These are phyloP conservation scores for Schizophyllum amplum DNA, from an alignment of 1,284 basidiomycete species.

Conservation along the genomic window DNA sequence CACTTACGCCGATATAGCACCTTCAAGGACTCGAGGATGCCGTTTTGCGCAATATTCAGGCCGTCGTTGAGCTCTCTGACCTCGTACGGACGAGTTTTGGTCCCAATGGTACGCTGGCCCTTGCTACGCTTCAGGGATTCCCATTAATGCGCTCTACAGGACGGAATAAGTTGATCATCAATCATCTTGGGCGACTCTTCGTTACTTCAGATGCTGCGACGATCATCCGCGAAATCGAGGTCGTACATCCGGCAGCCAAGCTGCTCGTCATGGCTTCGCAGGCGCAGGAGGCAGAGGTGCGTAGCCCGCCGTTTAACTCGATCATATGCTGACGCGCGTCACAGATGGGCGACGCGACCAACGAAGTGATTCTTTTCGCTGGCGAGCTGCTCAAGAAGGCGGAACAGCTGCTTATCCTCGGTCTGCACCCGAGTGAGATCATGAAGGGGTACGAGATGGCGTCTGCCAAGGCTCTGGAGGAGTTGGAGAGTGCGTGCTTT, in stretches of 20 bases:
- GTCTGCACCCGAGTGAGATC: conserved; percentile 92
- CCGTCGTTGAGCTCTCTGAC: conserved; percentile 89
- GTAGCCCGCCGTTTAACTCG: conserved; percentile 15
- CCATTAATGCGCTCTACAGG: conserved; percentile 39
- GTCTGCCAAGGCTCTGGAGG: conserved; percentile 76
- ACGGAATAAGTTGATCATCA: conserved; percentile 93
- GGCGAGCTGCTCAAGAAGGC: conserved; percentile 95
- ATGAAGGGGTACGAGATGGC: conserved; percentile 96
- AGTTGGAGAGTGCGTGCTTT: conserved; percentile 81
- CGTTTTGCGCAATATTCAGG: conserved; percentile 91
- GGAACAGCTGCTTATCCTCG: conserved; percentile 91
- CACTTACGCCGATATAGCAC: conserved; percentile 40
- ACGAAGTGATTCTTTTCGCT: conserved; percentile 91
- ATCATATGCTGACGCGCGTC: conserved; percentile 5
- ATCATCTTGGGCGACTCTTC: conserved; percentile 92
- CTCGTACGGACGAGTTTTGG: conserved; percentile 96
- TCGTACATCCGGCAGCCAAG: conserved; percentile 97
- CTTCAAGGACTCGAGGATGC: conserved; percentile 90
- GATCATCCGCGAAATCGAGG: conserved; percentile 96
- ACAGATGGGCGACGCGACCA: conserved; percentile 96
- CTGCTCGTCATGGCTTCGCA: conserved; percentile 96
- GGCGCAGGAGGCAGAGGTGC: conserved; percentile 90
- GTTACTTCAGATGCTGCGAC: conserved; percentile 99
- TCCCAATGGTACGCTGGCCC: conserved; percentile 70
- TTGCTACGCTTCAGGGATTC: neutral